Base-by-base conservation (phyloP, 345 rosid species). In the Syzygium jambos region DNA sequence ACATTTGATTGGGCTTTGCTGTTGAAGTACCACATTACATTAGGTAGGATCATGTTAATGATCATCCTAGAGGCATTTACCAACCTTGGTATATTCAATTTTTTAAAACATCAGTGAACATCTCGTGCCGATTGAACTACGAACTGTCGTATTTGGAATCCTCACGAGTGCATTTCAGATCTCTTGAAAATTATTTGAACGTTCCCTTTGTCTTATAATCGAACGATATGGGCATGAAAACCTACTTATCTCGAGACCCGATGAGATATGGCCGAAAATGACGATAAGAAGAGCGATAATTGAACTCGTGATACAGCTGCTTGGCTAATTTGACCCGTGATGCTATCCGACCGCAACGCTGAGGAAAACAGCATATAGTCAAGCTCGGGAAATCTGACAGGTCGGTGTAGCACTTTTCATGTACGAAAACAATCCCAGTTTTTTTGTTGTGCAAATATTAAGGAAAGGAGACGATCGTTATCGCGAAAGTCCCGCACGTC, bases 231-330 rank as follows among this genome's bases (percentile, higher is more conserved):
- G 46, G 46, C 46, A 5, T 17, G 78, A 2, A 68, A 8, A 30
- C 12, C 7, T 68, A 9, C 3, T 15, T 30, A 65, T 65, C 22
- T 65, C 0, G 1, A 65, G 78, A 65, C 1, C 12, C 1, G 0
- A 65, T 30, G 5, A 65, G 22, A 1, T 12, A 61, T 1, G 1
- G n/a, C 0, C 3, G 5, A n/a, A 61, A 61, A 2, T 61, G n/a
- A 13, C 12, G 7, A 14, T 65, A 16, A 65, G 1, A 29, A 65
- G 22, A 16, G 38, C 4, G 21, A 29, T 29, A 14, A 29, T 63
- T 29, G 6, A 29, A 63, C 38, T 0, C 0, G 38, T 3, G 19
- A 6, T 63, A 6, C 34, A 61, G 13, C n/a, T 3, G 34, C 13
- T 8, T 12, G 3, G 73, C 9, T 13, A n/a, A 27, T n/a, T 61